phyloP scores from a whole-genome alignment of 179 eudicot species.

The Carnegiea gigantea region DNA sequence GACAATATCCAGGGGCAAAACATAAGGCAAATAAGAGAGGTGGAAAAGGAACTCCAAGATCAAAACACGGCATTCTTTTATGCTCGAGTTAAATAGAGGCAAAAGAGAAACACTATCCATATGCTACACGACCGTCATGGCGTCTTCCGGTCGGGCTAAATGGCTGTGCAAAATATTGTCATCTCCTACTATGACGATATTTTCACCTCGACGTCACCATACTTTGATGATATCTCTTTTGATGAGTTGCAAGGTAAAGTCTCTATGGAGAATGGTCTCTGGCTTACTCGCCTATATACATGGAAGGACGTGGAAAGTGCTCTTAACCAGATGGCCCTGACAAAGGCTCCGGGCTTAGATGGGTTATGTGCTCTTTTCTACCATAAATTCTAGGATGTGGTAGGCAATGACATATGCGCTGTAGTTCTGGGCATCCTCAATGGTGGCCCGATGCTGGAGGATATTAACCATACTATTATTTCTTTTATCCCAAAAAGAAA shows the following conservation, averaged over 20 bases:
- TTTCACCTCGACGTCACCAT: background rate
- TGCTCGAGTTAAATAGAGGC: background rate
- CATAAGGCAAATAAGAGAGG: background rate
- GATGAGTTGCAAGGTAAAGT: background rate
- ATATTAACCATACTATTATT: background rate
- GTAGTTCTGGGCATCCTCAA: background rate
- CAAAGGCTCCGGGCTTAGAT: background rate
- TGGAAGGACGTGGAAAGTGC: background rate
- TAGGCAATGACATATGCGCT: background rate
- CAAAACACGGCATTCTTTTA: no score
- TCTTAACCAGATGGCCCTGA: background rate
- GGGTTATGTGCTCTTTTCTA: background rate
- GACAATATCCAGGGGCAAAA: background rate
- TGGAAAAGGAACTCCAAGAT: background rate
- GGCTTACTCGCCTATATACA: background rate
- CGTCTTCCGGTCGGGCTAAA: background rate
- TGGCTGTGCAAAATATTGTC: background rate
- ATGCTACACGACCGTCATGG: background rate
- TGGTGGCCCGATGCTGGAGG: background rate
- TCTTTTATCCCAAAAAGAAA: no score
- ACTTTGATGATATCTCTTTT: background rate
- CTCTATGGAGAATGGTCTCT: background rate
- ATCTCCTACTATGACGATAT: background rate
- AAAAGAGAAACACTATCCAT: background rate
- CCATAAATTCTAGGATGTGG: background rate